phyloP scores from a whole-genome alignment of 2,329 filamentous ascomycete species.

The Paracorniculantispora psalliotae region DNA sequence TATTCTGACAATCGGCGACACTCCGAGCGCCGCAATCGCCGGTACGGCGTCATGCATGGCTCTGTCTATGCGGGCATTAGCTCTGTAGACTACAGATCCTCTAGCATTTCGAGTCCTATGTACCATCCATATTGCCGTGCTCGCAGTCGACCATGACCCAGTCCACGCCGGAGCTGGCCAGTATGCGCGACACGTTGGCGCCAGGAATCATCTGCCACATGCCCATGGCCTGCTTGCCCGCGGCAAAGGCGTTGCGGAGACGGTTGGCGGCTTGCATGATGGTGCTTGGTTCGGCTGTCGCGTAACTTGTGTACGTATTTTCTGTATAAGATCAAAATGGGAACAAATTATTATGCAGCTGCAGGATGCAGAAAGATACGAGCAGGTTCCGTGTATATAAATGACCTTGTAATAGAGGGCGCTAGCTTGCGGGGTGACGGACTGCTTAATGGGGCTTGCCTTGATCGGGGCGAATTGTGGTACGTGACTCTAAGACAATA shows the following conservation, averaged over 20 bases:
- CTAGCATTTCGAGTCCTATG: not conserved
- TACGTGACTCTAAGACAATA: too few relatives aligned
- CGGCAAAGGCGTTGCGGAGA: conserved; percentile 44
- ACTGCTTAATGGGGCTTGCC: not conserved
- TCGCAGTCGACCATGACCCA: conserved; percentile 60
- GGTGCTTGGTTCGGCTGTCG: not conserved
- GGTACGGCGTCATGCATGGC: conserved; percentile 51
- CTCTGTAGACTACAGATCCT: not conserved
- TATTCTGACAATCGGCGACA: conserved; percentile 51
- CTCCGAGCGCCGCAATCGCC: conserved; percentile 47
- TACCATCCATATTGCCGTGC: conserved; percentile 48
- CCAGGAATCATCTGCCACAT: conserved; percentile 62
- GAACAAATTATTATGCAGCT: not conserved
- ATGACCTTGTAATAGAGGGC: not conserved
- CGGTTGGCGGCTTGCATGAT: conserved; percentile 42
- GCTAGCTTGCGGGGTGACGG: not conserved
- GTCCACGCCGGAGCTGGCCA: conserved; percentile 59
- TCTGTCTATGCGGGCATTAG: conserved; percentile 28
- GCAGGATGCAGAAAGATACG: not conserved
- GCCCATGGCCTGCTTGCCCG: conserved; percentile 47
- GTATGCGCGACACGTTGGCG: conserved; percentile 51
- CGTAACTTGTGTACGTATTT: not conserved
- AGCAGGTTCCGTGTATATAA: not conserved
- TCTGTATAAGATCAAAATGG: too few relatives aligned
- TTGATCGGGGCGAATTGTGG: not conserved